A percentile compares a stretch with the other conserved stretches of the same genome.
phyloP scores from a whole-genome alignment of 257 asterid species.

The Primulina huaijiensis region DNA sequence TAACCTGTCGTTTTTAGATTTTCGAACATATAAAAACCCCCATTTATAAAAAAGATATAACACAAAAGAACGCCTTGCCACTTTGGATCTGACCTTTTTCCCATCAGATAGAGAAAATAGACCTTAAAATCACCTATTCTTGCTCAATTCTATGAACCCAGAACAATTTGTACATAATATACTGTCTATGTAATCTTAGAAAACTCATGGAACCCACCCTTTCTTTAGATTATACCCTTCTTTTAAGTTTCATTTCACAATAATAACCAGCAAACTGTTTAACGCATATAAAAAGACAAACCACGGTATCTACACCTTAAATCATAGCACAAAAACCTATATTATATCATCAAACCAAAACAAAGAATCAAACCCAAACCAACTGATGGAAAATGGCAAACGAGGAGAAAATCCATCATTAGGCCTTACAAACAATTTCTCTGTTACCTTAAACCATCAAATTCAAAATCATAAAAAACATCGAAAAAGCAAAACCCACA shows the following conservation, averaged over 20 bases:
- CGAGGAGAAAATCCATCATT: neutral
- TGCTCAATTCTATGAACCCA: conserved; percentile 14
- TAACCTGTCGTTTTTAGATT: conserved; percentile 6
- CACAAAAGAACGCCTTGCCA: neutral
- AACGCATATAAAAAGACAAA: neutral
- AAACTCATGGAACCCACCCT: conserved; percentile 3
- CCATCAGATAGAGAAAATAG: conserved; percentile 8
- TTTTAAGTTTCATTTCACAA: conserved; percentile 1
- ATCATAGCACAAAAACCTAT: neutral
- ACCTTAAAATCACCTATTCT: conserved; percentile 3
- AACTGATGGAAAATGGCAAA: conserved; percentile 13
- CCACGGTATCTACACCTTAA: neutral
- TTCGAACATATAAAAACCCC: neutral
- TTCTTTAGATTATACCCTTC: neutral
- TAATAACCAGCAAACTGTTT: conserved; percentile 1
- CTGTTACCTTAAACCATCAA: conserved; percentile 6
- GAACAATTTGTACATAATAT: neutral
- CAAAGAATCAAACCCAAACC: neutral
- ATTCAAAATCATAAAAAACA: neutral
- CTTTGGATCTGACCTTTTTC: neutral
- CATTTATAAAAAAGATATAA: neutral
- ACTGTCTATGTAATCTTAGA: neutral
- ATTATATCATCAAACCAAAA: neutral
- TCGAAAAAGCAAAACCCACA: conserved; percentile 23
- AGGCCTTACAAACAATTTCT: conserved; percentile 6